These are phyloP conservation scores for Myriosclerotinia curreyana DNA, from an alignment of 2,329 filamentous ascomycete genomes.

Conservation along the genomic window DNA sequence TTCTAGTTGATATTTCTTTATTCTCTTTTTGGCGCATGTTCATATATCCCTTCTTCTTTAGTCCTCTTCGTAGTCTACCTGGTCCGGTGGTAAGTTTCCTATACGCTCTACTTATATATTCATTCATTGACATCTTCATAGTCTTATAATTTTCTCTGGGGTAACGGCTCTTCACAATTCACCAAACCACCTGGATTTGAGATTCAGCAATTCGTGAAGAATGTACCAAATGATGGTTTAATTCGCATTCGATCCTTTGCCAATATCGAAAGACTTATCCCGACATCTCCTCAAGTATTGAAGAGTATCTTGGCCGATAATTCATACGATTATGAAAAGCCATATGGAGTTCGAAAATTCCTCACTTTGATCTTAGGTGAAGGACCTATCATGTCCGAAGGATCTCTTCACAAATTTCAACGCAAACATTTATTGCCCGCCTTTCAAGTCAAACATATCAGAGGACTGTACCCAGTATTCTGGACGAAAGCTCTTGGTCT, in stretches of 20 bases:
- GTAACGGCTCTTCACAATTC: constrained; percentile 5
- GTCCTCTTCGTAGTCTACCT: constrained; percentile 25
- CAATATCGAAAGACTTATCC: constrained; percentile 57
- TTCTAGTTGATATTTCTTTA: constrained; percentile 1
- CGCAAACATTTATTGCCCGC: constrained; percentile 73
- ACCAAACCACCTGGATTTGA: constrained; percentile 3
- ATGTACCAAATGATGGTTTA: constrained; percentile 63
- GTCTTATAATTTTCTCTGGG: constrained; percentile 13
- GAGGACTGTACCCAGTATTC: constrained; percentile 77
- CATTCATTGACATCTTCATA: neutral
- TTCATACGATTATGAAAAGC: constrained; percentile 67
- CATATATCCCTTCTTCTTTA: constrained; percentile 25
- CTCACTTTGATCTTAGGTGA: constrained; percentile 64
- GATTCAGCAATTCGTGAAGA: constrained; percentile 44
- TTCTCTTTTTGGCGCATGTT: constrained; percentile 16
- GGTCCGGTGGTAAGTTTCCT: constrained; percentile 21
- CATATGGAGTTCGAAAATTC: constrained; percentile 49
- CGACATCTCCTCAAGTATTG: constrained; percentile 59
- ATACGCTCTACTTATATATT: neutral
- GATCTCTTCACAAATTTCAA: constrained; percentile 78
- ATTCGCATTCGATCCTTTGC: constrained; percentile 61
- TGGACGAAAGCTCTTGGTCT: constrained; percentile 73
- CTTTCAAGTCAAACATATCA: constrained; percentile 78
- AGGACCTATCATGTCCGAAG: constrained; percentile 70
- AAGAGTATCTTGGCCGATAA: constrained; percentile 65